These are phyloP conservation scores for Pseudoscleropodium purum DNA, from an alignment of 225 moss, liverwort and hornwort species.

Conservation along the genomic window DNA sequence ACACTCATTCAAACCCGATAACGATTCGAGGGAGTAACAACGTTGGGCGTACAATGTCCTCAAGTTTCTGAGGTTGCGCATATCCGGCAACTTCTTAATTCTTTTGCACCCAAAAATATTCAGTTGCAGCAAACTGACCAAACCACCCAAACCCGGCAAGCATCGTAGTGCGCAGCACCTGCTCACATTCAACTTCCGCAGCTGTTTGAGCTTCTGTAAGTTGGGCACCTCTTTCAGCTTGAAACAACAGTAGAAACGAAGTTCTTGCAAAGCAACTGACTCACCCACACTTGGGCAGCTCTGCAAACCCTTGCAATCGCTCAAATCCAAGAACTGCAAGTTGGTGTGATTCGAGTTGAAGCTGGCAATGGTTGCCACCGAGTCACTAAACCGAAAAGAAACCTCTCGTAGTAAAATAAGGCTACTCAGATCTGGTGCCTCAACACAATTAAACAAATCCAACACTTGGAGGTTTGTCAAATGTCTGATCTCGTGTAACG, in stretches of 20 bases:
- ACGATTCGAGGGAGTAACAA: too few species aligned
- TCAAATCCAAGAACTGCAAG: neutral
- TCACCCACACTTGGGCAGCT: neutral
- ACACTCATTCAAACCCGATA: too few species aligned
- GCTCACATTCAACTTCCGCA: neutral
- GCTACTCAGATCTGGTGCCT: neutral
- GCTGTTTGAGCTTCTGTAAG: neutral
- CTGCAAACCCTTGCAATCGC: accelerated
- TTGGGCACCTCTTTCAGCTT: neutral
- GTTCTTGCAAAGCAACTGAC: neutral
- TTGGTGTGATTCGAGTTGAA: neutral
- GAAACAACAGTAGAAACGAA: accelerated
- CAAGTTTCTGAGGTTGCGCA: too few species aligned
- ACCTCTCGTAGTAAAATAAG: neutral
- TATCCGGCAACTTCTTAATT: too few species aligned
- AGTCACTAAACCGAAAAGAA: accelerated
- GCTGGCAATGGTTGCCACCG: neutral
- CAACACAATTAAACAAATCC: too few species aligned
- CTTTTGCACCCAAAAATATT: too few species aligned
- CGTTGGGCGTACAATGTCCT: too few species aligned
- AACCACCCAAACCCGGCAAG: neutral
- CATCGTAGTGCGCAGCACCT: accelerated
- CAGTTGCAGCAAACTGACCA: neutral
- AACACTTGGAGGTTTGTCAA: neutral
- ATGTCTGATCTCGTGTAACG: neutral